A percentile compares a stretch with the other conserved stretches of the same genome.
These are phyloP conservation scores for Fusarium lyarnte DNA, from an alignment of 2,329 filamentous ascomycete species.

Conservation along the genomic window DNA sequence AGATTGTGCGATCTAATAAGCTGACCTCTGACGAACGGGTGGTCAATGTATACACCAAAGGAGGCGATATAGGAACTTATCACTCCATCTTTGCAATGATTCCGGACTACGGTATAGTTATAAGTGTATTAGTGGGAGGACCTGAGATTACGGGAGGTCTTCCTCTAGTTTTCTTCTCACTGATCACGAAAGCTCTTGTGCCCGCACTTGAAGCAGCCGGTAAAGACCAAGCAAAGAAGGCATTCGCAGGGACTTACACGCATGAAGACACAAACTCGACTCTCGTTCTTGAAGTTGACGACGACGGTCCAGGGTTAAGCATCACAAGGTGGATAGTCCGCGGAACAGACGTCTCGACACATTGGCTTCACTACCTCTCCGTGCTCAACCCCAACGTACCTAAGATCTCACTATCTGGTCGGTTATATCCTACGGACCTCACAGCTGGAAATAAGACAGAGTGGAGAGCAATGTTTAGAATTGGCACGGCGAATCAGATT, in stretches of 20 bases:
- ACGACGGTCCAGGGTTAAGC: background rate
- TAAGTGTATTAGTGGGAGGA: background rate
- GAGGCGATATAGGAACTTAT: background rate
- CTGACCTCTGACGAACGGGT: constrained; percentile 1
- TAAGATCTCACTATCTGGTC: background rate
- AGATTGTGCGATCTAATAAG: constrained; percentile 15
- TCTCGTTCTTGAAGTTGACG: background rate
- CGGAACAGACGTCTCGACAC: background rate
- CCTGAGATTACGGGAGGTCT: background rate
- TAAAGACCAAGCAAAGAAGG: background rate
- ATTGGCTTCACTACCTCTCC: background rate
- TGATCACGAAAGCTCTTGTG: background rate
- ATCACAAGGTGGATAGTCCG: constrained; percentile 5
- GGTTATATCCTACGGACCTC: background rate
- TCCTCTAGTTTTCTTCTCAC: background rate
- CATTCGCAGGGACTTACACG: background rate
- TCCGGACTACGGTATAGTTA: constrained; percentile 6
- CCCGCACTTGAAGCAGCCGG: background rate
- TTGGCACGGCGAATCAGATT: background rate
- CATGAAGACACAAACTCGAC: constrained; percentile 2
- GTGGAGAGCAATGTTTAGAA: constrained; percentile 1
- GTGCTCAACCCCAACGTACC: background rate
- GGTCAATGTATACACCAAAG: constrained; percentile 12
- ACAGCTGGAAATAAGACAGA: accelerated
- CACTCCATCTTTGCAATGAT: constrained; percentile 1